phyloP scores from a whole-genome alignment of 2,329 filamentous ascomycete species.

The Ophiostoma sp. region DNA sequence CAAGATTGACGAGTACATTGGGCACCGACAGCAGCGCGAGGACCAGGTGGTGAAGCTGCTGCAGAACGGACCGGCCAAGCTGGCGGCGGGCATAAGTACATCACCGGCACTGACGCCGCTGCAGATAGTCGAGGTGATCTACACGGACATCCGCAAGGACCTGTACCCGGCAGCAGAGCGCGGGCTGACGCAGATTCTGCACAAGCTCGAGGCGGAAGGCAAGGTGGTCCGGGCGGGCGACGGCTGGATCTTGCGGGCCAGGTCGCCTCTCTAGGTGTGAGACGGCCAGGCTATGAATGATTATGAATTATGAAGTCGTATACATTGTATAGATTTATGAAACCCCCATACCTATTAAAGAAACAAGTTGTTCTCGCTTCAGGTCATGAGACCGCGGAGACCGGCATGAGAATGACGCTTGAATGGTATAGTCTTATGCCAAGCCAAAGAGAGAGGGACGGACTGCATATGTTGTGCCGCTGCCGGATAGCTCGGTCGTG shows the following conservation, averaged over 20 bases:
- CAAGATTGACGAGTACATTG: constrained; percentile 77
- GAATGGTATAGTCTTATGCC: neutral
- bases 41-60: constrained; percentile 67
- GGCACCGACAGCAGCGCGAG: constrained; percentile 74
- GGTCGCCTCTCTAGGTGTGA: constrained; percentile 38
- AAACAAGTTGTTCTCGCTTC: neutral
- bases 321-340: neutral
- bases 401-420: neutral
- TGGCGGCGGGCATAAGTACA: neutral
- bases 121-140: constrained; percentile 85
- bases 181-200: constrained; percentile 71
- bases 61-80: constrained; percentile 27
- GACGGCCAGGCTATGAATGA: neutral
- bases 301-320: neutral
- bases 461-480: neutral
- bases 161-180: constrained; percentile 70
- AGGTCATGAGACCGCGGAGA: neutral
- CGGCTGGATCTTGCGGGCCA: constrained; percentile 42
- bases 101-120: constrained; percentile 56
- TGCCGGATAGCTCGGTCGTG: constrained; percentile 6
- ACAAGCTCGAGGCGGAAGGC: constrained; percentile 71
- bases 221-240: constrained; percentile 46
- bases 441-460: neutral
- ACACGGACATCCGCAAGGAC: constrained; percentile 68
- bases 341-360: too few species aligned